Percentiles rank a stretch among this genome's conserved stretches.
Conservation (phyloP, 306 rosid genomes). For the Sphenostylis stenocarpa region DNA sequence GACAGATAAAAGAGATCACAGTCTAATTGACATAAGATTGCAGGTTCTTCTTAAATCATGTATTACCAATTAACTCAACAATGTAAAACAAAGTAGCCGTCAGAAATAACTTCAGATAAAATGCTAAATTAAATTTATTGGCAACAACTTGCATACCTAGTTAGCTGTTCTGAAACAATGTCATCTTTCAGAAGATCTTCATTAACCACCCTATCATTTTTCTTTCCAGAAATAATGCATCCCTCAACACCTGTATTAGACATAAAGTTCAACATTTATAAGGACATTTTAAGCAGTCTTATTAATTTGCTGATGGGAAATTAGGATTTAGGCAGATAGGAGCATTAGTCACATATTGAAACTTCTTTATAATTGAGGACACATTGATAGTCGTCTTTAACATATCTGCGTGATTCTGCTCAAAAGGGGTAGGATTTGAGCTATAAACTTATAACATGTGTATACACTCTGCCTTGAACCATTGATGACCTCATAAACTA, state of each 20-base stretch:
- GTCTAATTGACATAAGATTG: constrained; percentile 12
- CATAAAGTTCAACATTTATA: constrained; percentile 29
- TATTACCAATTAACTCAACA: constrained; percentile 15
- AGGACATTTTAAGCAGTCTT: not conserved
- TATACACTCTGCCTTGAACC: not conserved
- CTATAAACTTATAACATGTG: not conserved
- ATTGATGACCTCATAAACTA: constrained; percentile 6
- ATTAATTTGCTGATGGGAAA: constrained; percentile 1
- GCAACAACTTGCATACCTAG: constrained; percentile 58
- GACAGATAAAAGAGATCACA: not conserved
- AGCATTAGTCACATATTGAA: not conserved
- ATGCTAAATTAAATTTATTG: constrained; percentile 4
- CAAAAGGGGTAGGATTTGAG: not conserved
- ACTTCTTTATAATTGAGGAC: not conserved
- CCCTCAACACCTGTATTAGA: constrained; percentile 40
- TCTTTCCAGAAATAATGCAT: constrained; percentile 40
- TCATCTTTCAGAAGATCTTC: constrained; percentile 70
- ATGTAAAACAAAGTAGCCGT: not conserved
- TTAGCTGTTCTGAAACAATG: constrained; percentile 89
- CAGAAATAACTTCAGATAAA: constrained; percentile 5
- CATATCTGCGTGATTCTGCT: not conserved
- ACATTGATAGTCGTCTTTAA: constrained; percentile 3
- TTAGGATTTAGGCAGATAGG: not conserved
- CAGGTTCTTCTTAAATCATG: not conserved
- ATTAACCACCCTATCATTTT: constrained; percentile 38